Percentiles rank a stretch among this genome's conserved stretches.
Evolutionary conservation across 805 yeast species (phyloP).

Genomic region (Ogataea sp.): DNA sequence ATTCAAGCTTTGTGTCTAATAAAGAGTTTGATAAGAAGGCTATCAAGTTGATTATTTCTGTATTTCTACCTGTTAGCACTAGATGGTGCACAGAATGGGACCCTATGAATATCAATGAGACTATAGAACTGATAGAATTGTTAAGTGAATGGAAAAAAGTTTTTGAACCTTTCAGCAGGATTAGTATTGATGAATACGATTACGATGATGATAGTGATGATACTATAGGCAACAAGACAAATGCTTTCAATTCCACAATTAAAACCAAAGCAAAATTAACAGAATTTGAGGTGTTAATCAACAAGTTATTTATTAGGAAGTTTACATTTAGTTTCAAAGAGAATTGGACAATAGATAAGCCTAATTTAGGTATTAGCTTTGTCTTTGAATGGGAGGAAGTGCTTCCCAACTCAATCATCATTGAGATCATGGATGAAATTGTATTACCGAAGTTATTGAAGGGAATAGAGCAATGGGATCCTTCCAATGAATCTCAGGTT

Average conservation of each 20-base stretch:
- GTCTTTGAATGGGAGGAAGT: slow-evolving; percentile 31
- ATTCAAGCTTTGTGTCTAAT: not conserved
- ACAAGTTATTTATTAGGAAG: slow-evolving; percentile 8
- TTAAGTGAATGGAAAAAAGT: slow-evolving; percentile 21
- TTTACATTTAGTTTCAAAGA: slow-evolving; percentile 11
- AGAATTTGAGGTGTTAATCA: slow-evolving; percentile 15
- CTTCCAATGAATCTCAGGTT: slow-evolving; percentile 4
- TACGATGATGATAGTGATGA: slow-evolving; percentile 1
- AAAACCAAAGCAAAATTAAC: slow-evolving; percentile 19
- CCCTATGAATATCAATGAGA: slow-evolving; percentile 24
- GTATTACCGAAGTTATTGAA: slow-evolving; percentile 30
- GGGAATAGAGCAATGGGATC: slow-evolving; percentile 30
- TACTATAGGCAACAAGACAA: not conserved
- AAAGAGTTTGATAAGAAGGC: slow-evolving; percentile 5
- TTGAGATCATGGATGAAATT: slow-evolving; percentile 20
- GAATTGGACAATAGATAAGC: slow-evolving; percentile 31
- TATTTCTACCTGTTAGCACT: slow-evolving; percentile 13
- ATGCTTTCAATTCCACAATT: not conserved
- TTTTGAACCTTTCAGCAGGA: not conserved
- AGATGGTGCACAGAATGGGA: slow-evolving; percentile 27
- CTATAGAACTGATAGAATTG: slow-evolving; percentile 18
- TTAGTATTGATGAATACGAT: not conserved
- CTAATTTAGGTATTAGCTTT: slow-evolving; percentile 30
- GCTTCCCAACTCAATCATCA: slow-evolving; percentile 21
- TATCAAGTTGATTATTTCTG: slow-evolving; percentile 10